phyloP scores from a whole-genome alignment of 805 yeast species.

The Suhomyces xylopsoci region DNA sequence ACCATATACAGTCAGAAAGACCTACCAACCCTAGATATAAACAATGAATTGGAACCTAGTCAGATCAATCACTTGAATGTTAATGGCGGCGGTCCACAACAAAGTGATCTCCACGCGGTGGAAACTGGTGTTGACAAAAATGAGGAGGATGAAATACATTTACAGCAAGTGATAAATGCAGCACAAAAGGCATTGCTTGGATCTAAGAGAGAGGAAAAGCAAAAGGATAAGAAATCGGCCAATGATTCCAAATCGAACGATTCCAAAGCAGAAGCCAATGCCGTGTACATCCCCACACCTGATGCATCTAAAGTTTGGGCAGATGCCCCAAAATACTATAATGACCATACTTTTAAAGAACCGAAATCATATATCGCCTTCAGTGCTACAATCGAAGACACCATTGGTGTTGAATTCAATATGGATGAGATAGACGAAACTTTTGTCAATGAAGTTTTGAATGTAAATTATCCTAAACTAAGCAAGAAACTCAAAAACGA shows the following conservation, averaged over 20 bases:
- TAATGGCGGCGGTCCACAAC: slow-evolving; percentile 53
- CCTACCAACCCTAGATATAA: slow-evolving; percentile 66
- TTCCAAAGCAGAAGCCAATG: slow-evolving; percentile 7
- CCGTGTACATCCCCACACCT: slow-evolving; percentile 90
- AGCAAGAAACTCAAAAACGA: slow-evolving; percentile 11
- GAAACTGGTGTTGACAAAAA: slow-evolving; percentile 98
- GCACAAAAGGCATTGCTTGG: slow-evolving; percentile 59
- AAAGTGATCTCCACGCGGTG: slow-evolving; percentile 81
- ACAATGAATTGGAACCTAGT: slow-evolving; percentile 40
- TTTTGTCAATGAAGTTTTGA: slow-evolving; percentile 47
- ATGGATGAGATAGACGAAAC: slow-evolving; percentile 87
- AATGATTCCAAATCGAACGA: not conserved
- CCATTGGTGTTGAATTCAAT: slow-evolving; percentile 78
- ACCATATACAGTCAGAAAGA: slow-evolving; percentile 75
- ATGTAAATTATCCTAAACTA: slow-evolving; percentile 31
- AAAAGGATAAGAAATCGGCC: slow-evolving; percentile 28
- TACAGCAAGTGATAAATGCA: slow-evolving; percentile 86
- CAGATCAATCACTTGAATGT: slow-evolving; percentile 39
- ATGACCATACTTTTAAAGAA: slow-evolving; percentile 54
- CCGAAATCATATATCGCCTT: slow-evolving; percentile 83
- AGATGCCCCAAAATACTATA: slow-evolving; percentile 71
- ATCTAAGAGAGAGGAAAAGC: slow-evolving; percentile 26
- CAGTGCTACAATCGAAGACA: slow-evolving; percentile 95
- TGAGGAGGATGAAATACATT: slow-evolving; percentile 95
- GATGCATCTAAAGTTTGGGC: slow-evolving; percentile 85